Evolutionary conservation across 352 stramenopile genomes (phyloP), one percentile per base, ranked within the genome.

Genomic region (Thraustochytrium sp.): DNA sequence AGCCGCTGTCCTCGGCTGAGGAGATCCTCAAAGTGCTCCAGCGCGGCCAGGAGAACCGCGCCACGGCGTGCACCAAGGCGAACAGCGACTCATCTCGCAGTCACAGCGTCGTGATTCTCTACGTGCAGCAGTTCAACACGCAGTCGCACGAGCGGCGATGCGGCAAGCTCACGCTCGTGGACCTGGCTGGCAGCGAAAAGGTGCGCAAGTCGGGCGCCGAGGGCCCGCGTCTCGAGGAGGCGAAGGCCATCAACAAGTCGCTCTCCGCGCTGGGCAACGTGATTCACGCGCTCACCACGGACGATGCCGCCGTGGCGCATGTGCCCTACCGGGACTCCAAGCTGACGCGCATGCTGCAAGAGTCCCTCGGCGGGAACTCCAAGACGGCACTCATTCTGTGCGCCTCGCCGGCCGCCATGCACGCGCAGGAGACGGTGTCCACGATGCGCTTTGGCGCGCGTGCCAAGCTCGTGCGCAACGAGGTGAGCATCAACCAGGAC

Each of bases 391-490:
- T 87, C 29, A 37, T 87, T 18, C 8, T 87, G 26, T 86, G 65
- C 83, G 63, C 21, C 18, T 86, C 82, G 23, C 78, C 75, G 16
- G 75, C 46, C 0, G 42, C 56, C 8, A 44, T 72, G 4, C 86
- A 86, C 42, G 38, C 37, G 3, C 21, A 54, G 18, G 82, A 86
- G 54, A 86, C 82, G n/a, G 3, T 86, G 11, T 86, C 82, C 37
- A 85, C 82, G 37, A 37, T 85, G 21, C 53, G 82, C n/a, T 86
- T 84, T 82, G 76, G 76, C 11, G 93, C 92, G 59, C 92, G 93
- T 11, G 93, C 93, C 18, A 97, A 96, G 78, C 92, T 89, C 38
- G 97, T 97, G 83, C 92, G 94, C 87, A 97, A 97, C 86, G 93
- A 94, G 88, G 92, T 93, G 3, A 21, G 31, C 8, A 13, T 55